Evolutionary conservation across 257 asterid species (phyloP), one percentile per base, ranked within the genome.

Genomic region (Forsythia suspensa): DNA sequence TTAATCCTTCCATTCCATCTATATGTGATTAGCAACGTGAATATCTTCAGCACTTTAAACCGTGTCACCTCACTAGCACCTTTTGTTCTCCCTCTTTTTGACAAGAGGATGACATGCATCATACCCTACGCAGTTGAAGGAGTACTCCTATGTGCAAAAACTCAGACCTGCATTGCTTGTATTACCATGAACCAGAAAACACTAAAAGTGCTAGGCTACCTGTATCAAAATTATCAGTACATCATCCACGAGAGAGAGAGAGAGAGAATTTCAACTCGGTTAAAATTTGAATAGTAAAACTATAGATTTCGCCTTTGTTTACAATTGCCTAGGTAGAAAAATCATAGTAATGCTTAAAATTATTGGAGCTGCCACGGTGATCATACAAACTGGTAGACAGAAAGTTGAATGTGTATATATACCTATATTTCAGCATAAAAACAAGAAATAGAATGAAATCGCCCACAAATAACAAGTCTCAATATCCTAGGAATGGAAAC

Each of bases 401-500:
- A 57, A 55, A 57, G 34, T 57, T 57, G 20, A 48, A 13, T 3
- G n/a, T 6, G 2, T 48, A 15, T 15, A 15, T n/a, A 20, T n/a
- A 34, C 66, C 4, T 18, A 6, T n/a, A n/a, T 57, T 57, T n/a
- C 11, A 57, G 66, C 7, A 57, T 57, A 57, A 57, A 11, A 57
- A n/a, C 66, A 6, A 29, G 34, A 29, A 29, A 29, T 29, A 29
- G 34, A 29, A 29, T 55, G 65, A 16, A 55, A 55, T 55, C 10
- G 24, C 5, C 29, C 65, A 4, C 2, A 55, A 18, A 29, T 29
- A 29, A 55, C 6, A 4, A 13, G 65, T 55, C 65, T 1, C 3
- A 55, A 55, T 4, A 16, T 9, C 68, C 46, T 34, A 71, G 41
- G 44, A 70, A 76, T 75, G n/a, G 21, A 71, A 76, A 59, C 44